Evolutionary conservation across 2,329 filamentous ascomycete species (phyloP), one percentile per base, ranked within the genome.

Genomic region (Colletotrichum orbiculare): DNA sequence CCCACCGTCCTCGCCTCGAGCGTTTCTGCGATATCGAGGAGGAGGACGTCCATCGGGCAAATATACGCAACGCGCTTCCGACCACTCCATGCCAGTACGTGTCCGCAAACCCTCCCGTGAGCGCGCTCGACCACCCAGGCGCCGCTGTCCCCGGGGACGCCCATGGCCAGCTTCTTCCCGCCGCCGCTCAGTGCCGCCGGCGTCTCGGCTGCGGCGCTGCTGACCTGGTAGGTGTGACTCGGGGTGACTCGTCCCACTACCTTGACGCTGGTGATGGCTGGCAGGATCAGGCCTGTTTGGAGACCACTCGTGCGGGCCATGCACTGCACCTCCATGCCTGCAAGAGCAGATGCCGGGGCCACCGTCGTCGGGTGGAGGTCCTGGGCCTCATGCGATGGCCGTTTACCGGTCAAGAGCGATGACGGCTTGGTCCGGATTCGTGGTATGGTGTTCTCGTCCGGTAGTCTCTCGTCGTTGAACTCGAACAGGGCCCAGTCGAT

Each of bases 401-500:
- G 37, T 11, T 59, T 63, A 9, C 61, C 61, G 2, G 39, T 64
- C 2, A 37, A 52, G 6, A 62, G 58, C n/a, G 64, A 67, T 6
- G 63, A 43, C 7, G 55, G 54, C 47, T 58, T 54, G 17, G 47
- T 55, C n/a, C 42, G 39, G 8, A 58, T 67, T 48, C 70, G 57
- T 2, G 87, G 87, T 25, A 97, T 90, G 10, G 87, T 78, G 71
- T 97, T 97, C 64, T 87, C 85, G 0, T 85, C 82, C 3, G 95
- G 92, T 12, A 89, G 80, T 1, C 95, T 88, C 10, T 89, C 85
- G 4, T 89, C 83, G 10, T 90, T 82, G 68, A 98, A 92, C 69
- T 92, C 88, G 71, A 98, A 94, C 2, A 98, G 81, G 0, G 94
- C 94, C 95, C 95, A 98, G 76, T 98, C 95, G 48, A 98, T 94